phyloP scores from a whole-genome alignment of 2,329 filamentous ascomycete species.

The Penicillium sp. region DNA sequence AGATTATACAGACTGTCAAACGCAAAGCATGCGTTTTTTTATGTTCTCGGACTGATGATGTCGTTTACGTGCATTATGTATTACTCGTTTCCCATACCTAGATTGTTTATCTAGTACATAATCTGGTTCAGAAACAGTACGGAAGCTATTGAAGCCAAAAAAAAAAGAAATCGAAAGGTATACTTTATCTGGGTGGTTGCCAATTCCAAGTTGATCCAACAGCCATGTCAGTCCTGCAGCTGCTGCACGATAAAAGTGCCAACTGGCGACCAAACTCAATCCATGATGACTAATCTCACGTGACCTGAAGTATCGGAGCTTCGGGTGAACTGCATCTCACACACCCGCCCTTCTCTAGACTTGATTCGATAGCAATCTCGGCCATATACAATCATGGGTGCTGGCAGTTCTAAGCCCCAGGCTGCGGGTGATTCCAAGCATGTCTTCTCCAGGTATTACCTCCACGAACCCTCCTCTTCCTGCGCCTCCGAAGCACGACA shows the following conservation, averaged over 20 bases:
- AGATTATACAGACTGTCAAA: too few species aligned
- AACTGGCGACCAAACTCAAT: neutral
- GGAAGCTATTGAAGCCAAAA: too few species aligned
- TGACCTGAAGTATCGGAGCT: conserved; percentile 24
- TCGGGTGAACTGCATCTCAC: conserved; percentile 18
- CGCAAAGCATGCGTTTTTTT: too few species aligned
- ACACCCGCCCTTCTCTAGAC: conserved; percentile 17
- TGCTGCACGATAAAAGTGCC: neutral
- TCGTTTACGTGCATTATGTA: too few species aligned
- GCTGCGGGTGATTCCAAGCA: conserved; percentile 54
- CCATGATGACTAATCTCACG: conserved; percentile 12
- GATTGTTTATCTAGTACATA: too few species aligned
- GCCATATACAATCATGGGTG: conserved; percentile 53
- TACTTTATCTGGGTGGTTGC: too few species aligned
- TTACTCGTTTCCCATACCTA: too few species aligned
- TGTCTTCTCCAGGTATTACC: conserved; percentile 58
- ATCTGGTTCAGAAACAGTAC: too few species aligned
- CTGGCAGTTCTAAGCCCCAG: conserved; percentile 61
- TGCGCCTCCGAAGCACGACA: conserved; percentile 1
- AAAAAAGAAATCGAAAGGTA: too few species aligned
- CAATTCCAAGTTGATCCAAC: too few species aligned
- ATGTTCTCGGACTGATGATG: too few species aligned
- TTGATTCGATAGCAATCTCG: conserved; percentile 13
- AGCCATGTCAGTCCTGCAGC: too few species aligned
- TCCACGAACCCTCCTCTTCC: neutral